Base-by-base conservation (phyloP, 495 filamentous ascomycete genomes). In the Acidomyces sp. region DNA sequence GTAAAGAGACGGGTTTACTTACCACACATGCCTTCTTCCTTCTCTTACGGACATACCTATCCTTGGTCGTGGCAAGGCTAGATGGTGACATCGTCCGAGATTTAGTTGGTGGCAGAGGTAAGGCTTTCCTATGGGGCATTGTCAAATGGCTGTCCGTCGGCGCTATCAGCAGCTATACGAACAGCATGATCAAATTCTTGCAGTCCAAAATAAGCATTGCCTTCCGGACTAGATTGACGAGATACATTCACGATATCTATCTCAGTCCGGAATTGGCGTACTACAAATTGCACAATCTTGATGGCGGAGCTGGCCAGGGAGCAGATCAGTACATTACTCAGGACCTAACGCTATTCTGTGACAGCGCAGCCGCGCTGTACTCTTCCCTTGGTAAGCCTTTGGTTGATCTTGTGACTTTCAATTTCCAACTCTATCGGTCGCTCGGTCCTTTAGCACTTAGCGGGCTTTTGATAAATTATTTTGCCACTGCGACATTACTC, bases 311-410 rank as follows among this genome's bases (percentile, higher is more conserved):
- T 26, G 88, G 84, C 4, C 83, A 86, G 53, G 82, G 82, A 5
- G 80, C 85, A 15, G 92, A 99, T 59, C 92, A 96, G 55, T 99
- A 87, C 61, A 95, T 99, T 58, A 95, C 88, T 0, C 87, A 95
- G 54, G 92, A 99, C 60, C 71, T 99, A 3, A 93, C 90, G 0
- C 66, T 92, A 9, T 96, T 99, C 66, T 96, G 92, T 53, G 77
- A 78, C 25, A 78, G 85, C 11, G 87, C 92, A 10, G 87, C 92
- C n/a, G 77, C 83, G 20, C 61, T 99, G 1, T 95, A 95, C 61
- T 95, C 88, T 2, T 94, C 86, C 0, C 72, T 99, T 29, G 92
- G 92, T 0, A 99, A 99, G 57, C 92, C 92, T 0, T 74, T 95
- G 50, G 82, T 96, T 16, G 92, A 99, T 59, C 71, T 96, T 4